A percentile compares a stretch with the other conserved stretches of the same genome.
These are phyloP conservation scores for Sugiyamaella neomexicana DNA, from an alignment of 1,139 yeast genomes.

Conservation along the genomic window DNA sequence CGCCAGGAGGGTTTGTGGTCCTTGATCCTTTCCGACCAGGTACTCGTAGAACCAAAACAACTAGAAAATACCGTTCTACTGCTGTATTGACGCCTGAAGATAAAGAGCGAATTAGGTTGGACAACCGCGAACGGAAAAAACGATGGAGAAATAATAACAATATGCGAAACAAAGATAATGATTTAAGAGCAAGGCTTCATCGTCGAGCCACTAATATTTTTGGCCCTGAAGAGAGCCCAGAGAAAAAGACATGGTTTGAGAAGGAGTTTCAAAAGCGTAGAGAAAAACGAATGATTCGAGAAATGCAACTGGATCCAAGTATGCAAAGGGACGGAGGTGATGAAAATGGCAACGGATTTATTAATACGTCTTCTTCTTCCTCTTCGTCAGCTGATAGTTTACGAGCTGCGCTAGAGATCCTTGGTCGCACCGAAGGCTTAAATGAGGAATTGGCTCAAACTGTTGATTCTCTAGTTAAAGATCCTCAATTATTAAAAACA, in stretches of 20 bases:
- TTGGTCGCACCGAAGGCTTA: conserved; percentile 23
- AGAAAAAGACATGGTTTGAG: conserved; percentile 72
- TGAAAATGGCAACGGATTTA: conserved; percentile 2
- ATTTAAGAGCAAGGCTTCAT: conserved; percentile 71
- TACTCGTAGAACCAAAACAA: conserved; percentile 2
- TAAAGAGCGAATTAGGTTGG: conserved; percentile 62
- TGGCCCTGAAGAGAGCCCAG: conserved; percentile 60
- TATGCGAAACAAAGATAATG: conserved; percentile 83
- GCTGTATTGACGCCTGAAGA: conserved; percentile 39
- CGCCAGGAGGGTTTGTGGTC: neutral
- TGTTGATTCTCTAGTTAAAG: conserved; percentile 32
- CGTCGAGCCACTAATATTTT: conserved; percentile 68
- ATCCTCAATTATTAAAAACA: conserved; percentile 32
- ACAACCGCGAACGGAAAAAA: conserved; percentile 83
- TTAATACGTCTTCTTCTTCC: neutral
- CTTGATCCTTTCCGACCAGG: conserved; percentile 7
- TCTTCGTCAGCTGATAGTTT: conserved; percentile 8
- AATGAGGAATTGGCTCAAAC: conserved; percentile 32
- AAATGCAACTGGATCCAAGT: conserved; percentile 19
- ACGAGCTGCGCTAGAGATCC: conserved; percentile 27
- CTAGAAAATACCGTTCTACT: conserved; percentile 7
- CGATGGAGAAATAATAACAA: conserved; percentile 86
- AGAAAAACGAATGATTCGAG: conserved; percentile 52
- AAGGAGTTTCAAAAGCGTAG: conserved; percentile 67
- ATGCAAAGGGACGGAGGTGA: neutral